Conservation (phyloP, 345 rosid species). For the Camelina laxa region DNA sequence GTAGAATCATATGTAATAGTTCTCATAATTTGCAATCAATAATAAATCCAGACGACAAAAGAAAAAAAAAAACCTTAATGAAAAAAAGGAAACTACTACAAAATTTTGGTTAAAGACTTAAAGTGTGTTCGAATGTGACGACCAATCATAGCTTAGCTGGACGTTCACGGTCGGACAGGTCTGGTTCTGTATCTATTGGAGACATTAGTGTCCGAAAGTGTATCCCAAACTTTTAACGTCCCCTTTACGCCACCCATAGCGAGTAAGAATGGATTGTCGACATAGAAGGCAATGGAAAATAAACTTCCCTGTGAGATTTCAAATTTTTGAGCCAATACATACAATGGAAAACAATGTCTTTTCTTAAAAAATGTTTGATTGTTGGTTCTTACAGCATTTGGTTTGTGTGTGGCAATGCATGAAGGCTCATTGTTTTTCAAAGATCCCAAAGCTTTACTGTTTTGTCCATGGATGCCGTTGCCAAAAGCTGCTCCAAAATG, state of each 20-base stretch:
- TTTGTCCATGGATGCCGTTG: not conserved
- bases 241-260: not conserved
- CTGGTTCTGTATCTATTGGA: slow-evolving; percentile 41
- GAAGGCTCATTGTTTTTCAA: slow-evolving; percentile 1
- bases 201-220: slow-evolving; percentile 52
- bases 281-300: not conserved
- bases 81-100: not conserved
- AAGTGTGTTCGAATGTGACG: not conserved
- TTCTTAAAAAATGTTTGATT: not conserved
- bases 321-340: not conserved
- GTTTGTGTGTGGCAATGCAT: not conserved
- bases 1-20: too few relatives aligned
- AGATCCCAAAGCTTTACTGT: not conserved
- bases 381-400: not conserved
- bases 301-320: not conserved
- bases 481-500: not conserved
- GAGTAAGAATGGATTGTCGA: not conserved
- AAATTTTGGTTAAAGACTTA: slow-evolving; percentile 9
- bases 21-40: too few relatives aligned
- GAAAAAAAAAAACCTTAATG: too few relatives aligned
- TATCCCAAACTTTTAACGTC: slow-evolving; percentile 49
- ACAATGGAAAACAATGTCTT: not conserved
- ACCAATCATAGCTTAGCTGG: not conserved
- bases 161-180: not conserved
- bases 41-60: too few relatives aligned